These are phyloP conservation scores for Fraxinus pennsylvanica DNA, from an alignment of 257 asterid genomes.

Conservation along the genomic window DNA sequence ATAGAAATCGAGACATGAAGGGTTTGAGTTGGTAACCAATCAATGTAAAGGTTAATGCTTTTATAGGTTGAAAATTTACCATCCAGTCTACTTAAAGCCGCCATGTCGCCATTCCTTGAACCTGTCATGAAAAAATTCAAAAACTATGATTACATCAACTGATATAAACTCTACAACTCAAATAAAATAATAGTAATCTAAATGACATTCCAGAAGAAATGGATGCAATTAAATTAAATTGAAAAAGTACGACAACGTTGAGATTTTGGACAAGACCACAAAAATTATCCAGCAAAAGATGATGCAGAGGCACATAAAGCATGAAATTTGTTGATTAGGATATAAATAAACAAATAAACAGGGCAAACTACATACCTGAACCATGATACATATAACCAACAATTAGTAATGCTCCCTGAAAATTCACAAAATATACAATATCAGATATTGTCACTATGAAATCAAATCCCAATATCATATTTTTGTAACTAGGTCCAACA, in stretches of 20 bases:
- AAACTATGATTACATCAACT: neutral
- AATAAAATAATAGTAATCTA: neutral
- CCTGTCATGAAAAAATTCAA: neutral
- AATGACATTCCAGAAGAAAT: neutral
- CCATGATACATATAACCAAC: constrained; percentile 15
- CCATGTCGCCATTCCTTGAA: neutral
- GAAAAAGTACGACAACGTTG: neutral
- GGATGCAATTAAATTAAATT: neutral
- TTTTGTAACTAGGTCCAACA: neutral
- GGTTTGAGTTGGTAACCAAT: neutral
- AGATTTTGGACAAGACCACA: neutral
- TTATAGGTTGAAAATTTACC: neutral
- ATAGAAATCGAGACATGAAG: neutral
- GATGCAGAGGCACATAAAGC: neutral
- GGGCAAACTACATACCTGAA: constrained; percentile 1
- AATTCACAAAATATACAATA: neutral
- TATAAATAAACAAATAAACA: neutral
- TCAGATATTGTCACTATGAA: neutral
- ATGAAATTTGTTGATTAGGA: neutral
- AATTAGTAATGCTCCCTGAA: constrained; percentile 16
- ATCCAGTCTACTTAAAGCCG: neutral
- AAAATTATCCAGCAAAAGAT: constrained; percentile 4
- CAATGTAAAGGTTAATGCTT: neutral
- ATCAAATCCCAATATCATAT: neutral
- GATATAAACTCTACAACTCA: neutral